Conservation (phyloP, 176 grass and related monocot species). For the Bromus sterilis region DNA sequence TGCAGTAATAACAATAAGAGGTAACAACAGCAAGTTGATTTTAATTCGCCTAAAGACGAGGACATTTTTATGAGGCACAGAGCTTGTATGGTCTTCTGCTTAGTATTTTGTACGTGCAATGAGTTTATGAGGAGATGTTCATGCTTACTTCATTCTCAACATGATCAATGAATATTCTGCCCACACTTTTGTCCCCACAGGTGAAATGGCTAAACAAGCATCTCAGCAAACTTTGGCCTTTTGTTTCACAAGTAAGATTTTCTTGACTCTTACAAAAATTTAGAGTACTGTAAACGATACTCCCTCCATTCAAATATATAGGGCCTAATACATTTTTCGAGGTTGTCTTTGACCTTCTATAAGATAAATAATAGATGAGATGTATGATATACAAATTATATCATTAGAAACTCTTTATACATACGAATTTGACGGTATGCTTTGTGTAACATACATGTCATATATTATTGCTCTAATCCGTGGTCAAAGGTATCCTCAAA, state of each 20-base stretch:
- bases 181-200: conserved; percentile 34
- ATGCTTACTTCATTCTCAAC: background rate
- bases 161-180: conserved; percentile 8
- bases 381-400: too few relatives aligned
- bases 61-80: background rate
- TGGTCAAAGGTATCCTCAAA: too few relatives aligned
- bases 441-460: too few relatives aligned
- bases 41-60: background rate
- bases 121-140: background rate
- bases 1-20: background rate
- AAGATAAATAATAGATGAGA: too few relatives aligned
- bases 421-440: too few relatives aligned
- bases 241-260: conserved; percentile 55
- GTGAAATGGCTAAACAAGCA: conserved; percentile 98
- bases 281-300: background rate
- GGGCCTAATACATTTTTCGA: too few relatives aligned
- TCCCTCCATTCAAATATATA: too few relatives aligned
- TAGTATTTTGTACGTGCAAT: background rate
- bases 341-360: too few relatives aligned
- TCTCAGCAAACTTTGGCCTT: conserved; percentile 92
- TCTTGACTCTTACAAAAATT: background rate
- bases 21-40: background rate
- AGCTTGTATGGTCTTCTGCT: background rate
- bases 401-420: too few relatives aligned
- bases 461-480: too few relatives aligned